Evolutionary conservation across 2,329 filamentous ascomycete genomes (phyloP).

Genomic region (Neoarthrinium moseri): DNA sequence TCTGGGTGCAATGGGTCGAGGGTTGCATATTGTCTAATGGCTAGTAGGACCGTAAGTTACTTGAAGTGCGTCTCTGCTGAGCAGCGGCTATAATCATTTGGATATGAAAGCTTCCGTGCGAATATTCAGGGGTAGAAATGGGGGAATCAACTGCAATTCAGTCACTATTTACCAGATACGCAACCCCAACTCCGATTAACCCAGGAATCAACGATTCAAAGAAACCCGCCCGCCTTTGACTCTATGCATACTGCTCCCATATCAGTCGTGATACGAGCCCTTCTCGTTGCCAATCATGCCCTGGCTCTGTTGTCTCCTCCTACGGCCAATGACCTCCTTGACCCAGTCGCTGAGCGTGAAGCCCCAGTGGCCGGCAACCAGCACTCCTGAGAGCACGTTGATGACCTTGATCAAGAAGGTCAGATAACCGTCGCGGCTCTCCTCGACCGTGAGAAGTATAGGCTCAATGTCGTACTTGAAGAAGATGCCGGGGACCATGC

Average conservation of each 20-base stretch:
- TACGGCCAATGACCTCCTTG: constrained; percentile 51
- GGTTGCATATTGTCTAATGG: no score
- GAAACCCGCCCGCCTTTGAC: neutral
- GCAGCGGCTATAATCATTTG: no score
- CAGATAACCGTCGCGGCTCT: constrained; percentile 74
- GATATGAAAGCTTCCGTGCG: no score
- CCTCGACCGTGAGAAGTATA: constrained; percentile 80
- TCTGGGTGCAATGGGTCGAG: no score
- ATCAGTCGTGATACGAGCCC: constrained; percentile 28
- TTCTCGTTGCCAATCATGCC: constrained; percentile 50
- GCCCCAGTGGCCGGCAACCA: constrained; percentile 92
- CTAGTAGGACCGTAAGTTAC: no score
- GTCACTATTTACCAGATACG: neutral
- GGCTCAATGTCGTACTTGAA: constrained; percentile 99
- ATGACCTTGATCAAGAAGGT: constrained; percentile 77
- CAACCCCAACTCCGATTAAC: constrained; percentile 2
- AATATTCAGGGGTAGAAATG: no score
- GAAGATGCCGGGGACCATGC: constrained; percentile 81
- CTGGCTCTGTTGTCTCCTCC: constrained; percentile 42
- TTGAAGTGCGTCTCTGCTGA: no score
- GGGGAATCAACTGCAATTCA: neutral
- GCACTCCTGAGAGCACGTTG: constrained; percentile 85
- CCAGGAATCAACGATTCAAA: neutral
- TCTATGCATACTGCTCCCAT: neutral
- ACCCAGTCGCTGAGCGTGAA: constrained; percentile 83